Base-by-base conservation (phyloP, 73 alveolate genomes). In the Paramecium biaurelia region DNA sequence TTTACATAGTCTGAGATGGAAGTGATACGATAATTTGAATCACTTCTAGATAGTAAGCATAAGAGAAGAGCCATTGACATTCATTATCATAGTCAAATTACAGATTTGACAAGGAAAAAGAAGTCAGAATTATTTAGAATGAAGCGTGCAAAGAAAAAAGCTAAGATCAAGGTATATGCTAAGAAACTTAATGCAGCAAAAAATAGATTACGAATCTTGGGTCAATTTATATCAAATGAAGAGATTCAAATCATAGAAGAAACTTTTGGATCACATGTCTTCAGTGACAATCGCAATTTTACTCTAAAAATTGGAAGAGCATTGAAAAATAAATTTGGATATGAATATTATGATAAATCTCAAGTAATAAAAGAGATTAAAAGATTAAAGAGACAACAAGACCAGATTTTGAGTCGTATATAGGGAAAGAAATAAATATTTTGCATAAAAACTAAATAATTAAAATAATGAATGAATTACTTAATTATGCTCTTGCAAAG, bases 391-490 rank as follows among this genome's bases (percentile, higher is more conserved):
- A 72, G 38, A 8, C 10, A 72, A 18, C 34, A 23, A 35, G 58
- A 72, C 56, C 28, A 35, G 58, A 72, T 72, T 72, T 72, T 72
- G 86, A 72, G 58, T 35, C 86, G 86, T 35, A 72, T 72, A 34
- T 34, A 37, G 86, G 45, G 45, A 28, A 72, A 72, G 58, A 72
- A 37, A 72, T n/a, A 32, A 72, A 35, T 72, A 34, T 72, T 72
- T 72, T 63, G 84, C 45, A 63, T 63, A 53, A 53, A 53, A 53
- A 53, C 68, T 53, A 53, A 53, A 53, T 53, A 53, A 53, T 53
- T 53, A 53, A 53, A 53, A 53, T 63, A 20, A 63, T 63, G 84
- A 63, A 63, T 63, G 84, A 63, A 30, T 63, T 63, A 63, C 84
- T 63, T 26, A 63, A 63, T 63, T 63, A 63, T 63, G 24, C 84